phyloP scores from a whole-genome alignment of 2,329 filamentous ascomycete species.

The Tolypocladium pustulatum region DNA sequence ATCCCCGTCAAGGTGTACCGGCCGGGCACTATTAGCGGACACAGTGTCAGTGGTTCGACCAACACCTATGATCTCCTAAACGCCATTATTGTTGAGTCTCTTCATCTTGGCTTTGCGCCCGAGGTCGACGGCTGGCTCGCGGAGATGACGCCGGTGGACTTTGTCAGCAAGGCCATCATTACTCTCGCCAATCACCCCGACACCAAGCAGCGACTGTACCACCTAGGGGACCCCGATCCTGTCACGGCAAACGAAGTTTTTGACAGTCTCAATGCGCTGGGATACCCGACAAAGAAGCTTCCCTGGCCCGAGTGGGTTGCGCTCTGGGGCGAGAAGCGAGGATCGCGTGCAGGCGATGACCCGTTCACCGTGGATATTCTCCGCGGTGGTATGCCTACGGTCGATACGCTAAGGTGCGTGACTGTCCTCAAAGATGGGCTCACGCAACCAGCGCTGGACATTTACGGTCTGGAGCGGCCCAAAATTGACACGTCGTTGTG shows the following conservation, averaged over 20 bases:
- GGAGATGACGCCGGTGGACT: conserved; percentile 80
- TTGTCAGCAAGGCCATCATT: conserved; percentile 64
- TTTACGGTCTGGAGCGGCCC: conserved; percentile 48
- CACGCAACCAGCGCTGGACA: conserved; percentile 48
- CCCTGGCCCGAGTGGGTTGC: conserved; percentile 65
- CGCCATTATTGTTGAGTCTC: conserved; percentile 65
- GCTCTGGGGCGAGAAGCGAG: conserved; percentile 62
- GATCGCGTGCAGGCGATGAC: conserved; percentile 55
- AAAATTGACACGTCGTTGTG: conserved; percentile 61
- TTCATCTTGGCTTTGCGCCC: conserved; percentile 60
- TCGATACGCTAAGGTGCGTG: conserved; percentile 59
- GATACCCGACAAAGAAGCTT: conserved; percentile 58
- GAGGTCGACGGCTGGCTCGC: conserved; percentile 65
- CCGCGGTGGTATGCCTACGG: conserved; percentile 68
- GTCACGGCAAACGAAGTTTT: conserved; percentile 59
- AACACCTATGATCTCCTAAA: conserved; percentile 73
- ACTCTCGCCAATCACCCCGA: conserved; percentile 56
- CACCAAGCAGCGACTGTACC: conserved; percentile 55
- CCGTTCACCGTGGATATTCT: conserved; percentile 72
- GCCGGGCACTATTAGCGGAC: conserved; percentile 68
- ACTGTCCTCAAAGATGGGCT: conserved; percentile 63
- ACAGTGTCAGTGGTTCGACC: conserved; percentile 62
- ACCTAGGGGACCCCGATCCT: conserved; percentile 63
- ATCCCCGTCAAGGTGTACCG: conserved; percentile 63
- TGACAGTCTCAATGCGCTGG: conserved; percentile 50